Percentiles rank a stretch among this genome's conserved stretches.
These are phyloP conservation scores for Aphanomyces stellatus DNA, from an alignment of 352 stramenopile genomes.

Conservation along the genomic window DNA sequence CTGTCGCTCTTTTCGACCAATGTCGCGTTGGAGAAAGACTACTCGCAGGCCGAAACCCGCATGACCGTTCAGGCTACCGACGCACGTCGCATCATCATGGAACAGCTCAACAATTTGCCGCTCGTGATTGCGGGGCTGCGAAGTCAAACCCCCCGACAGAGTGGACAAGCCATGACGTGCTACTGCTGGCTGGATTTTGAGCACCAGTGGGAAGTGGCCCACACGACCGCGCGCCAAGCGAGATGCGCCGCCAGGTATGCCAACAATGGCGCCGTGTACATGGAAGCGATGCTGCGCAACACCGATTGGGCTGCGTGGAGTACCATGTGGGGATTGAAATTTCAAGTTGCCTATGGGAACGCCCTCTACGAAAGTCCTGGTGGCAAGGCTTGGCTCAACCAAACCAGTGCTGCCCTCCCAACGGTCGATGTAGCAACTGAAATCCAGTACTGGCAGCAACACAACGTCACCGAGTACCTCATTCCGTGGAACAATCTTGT, in stretches of 20 bases:
- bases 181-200: background rate
- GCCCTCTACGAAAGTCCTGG: background rate
- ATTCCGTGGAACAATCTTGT: too few relatives aligned
- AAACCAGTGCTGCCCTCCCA: too few relatives aligned
- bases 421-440: too few relatives aligned
- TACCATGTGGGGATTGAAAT: background rate
- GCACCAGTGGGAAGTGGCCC: background rate
- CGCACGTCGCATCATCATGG: background rate
- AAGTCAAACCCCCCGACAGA: background rate
- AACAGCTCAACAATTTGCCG: background rate
- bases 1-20: background rate
- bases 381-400: background rate
- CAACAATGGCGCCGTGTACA: background rate
- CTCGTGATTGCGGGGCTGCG: background rate
- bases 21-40: background rate
- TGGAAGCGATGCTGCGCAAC: background rate
- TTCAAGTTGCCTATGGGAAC: background rate
- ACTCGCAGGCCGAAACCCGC: background rate
- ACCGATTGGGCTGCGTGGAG: background rate
- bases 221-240: background rate
- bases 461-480: too few relatives aligned
- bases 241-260: background rate
- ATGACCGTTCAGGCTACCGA: background rate
- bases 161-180: background rate
- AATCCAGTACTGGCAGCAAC: too few relatives aligned